Conservation (phyloP, 495 filamentous ascomycete species). For the Pyronema omphalodes region DNA sequence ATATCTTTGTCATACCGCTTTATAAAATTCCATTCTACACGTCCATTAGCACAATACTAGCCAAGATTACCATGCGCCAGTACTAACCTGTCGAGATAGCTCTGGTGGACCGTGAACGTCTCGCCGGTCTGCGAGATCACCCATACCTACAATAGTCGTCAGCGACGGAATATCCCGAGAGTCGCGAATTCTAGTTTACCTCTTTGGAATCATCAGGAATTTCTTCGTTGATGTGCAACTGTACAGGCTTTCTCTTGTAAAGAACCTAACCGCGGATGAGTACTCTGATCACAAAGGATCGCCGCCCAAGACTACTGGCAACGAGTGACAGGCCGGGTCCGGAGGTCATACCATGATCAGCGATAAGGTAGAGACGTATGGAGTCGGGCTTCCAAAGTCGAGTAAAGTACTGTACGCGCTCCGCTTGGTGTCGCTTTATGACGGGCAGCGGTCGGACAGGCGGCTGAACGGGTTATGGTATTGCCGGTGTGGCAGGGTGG, state of each 20-base stretch:
- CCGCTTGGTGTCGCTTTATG: background rate
- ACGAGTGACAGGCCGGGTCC: background rate
- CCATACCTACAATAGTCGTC: slow-evolving; percentile 49
- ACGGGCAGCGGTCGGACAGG: background rate
- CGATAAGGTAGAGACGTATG: background rate
- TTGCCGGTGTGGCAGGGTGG: background rate
- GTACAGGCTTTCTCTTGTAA: slow-evolving; percentile 90
- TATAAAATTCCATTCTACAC: slow-evolving; percentile 76
- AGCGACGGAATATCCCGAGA: background rate
- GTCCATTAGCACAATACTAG: background rate
- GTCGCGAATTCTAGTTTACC: slow-evolving; percentile 4
- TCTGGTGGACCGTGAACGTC: slow-evolving; percentile 75
- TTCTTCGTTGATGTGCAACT: slow-evolving; percentile 51
- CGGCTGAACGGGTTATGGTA: background rate
- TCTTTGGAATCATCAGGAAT: slow-evolving; percentile 34
- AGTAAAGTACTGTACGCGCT: background rate
- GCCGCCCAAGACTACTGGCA: background rate
- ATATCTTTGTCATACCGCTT: slow-evolving; percentile 36
- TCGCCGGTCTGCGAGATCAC: slow-evolving; percentile 77
- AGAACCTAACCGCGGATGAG: slow-evolving; percentile 45
- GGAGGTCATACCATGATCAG: slow-evolving; percentile 23
- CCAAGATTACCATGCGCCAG: background rate
- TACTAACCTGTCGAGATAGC: slow-evolving; percentile 59
- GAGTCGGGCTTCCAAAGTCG: background rate
- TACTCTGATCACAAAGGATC: background rate